Conservation (phyloP, 768 basidiomycete genomes). For the Pleurotus djamor region DNA sequence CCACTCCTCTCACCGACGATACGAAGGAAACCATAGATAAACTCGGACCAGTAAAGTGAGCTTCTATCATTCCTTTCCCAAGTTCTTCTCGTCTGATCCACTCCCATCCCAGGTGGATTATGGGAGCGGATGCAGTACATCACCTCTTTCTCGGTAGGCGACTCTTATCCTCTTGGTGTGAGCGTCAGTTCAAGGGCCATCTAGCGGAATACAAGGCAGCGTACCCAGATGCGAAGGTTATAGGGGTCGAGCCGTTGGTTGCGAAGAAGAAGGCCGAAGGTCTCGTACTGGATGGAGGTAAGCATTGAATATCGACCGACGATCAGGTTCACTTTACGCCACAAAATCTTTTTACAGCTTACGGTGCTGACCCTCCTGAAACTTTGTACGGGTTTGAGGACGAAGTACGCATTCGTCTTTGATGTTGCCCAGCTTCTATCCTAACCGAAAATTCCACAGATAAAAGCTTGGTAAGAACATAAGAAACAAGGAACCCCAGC, state of each 20-base stretch:
- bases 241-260: constrained; percentile 60
- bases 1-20: constrained; percentile 64
- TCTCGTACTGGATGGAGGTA: constrained; percentile 64
- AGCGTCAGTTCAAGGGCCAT: not conserved
- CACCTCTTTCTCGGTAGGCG: constrained; percentile 53
- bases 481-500: not conserved
- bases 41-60: constrained; percentile 70
- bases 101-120: constrained; percentile 44
- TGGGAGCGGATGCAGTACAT: constrained; percentile 58
- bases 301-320: constrained; percentile 17
- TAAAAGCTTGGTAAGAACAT: constrained; percentile 44
- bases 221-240: constrained; percentile 70
- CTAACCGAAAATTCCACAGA: constrained; percentile 21
- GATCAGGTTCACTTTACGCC: not conserved
- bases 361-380: constrained; percentile 59
- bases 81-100: not conserved
- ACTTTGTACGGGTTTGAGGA: constrained; percentile 79
- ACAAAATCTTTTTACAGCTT: constrained; percentile 31
- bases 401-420: constrained; percentile 32
- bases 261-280: constrained; percentile 49
- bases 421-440: not conserved
- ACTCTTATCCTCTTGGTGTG: not conserved
- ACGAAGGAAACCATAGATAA: constrained; percentile 61
- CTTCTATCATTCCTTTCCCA: not conserved
- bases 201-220: constrained; percentile 61